Conservation (phyloP, 1,284 basidiomycete genomes). For the Boletus mariae region DNA sequence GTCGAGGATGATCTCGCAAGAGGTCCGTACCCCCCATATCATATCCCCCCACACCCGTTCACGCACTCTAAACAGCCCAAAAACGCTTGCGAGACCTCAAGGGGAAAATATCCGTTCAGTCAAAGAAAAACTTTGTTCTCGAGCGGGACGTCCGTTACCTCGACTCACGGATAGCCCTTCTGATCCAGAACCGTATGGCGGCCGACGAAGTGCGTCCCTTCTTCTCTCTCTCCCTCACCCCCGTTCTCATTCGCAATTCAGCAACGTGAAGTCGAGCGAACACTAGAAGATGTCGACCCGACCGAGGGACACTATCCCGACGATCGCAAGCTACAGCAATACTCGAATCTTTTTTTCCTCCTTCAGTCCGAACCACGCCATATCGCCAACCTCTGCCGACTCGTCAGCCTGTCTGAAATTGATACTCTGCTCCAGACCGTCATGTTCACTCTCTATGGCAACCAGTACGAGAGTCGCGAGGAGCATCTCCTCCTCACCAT, state of each 20-base stretch:
- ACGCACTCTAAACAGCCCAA: constrained; percentile 60
- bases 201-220: constrained; percentile 76
- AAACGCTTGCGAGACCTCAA: constrained; percentile 95
- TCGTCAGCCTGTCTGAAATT: constrained; percentile 94
- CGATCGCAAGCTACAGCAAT: constrained; percentile 91
- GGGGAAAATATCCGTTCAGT: constrained; percentile 95
- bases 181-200: constrained; percentile 98
- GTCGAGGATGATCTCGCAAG: constrained; percentile 96
- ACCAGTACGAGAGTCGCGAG: constrained; percentile 98
- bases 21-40: constrained; percentile 52
- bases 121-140: constrained; percentile 99
- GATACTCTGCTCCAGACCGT: constrained; percentile 99
- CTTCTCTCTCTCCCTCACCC: neutral
- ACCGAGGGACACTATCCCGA: constrained; percentile 89
- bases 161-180: constrained; percentile 93
- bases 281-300: constrained; percentile 91
- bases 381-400: constrained; percentile 93
- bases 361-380: constrained; percentile 97
- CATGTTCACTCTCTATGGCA: constrained; percentile 99
- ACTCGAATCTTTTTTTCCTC: constrained; percentile 98
- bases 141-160: constrained; percentile 98
- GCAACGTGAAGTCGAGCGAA: constrained; percentile 92
- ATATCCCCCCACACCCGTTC: neutral
- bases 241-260: constrained; percentile 32
- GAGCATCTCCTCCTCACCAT: constrained; percentile 98